Evolutionary conservation across 106 monocot genomes (phyloP).

Genomic region (Acorus calamus): DNA sequence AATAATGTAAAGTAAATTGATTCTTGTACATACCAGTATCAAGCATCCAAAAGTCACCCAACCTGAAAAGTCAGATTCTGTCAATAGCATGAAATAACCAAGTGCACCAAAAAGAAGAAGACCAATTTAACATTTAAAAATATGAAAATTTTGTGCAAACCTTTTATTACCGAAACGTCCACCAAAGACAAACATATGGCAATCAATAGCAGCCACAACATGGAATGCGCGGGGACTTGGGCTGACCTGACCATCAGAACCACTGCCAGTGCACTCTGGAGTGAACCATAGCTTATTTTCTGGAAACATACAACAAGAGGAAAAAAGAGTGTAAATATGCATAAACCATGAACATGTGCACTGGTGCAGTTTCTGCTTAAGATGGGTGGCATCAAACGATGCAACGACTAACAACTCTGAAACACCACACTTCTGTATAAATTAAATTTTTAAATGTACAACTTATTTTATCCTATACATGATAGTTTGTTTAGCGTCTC

Average conservation of each 20-base stretch:
- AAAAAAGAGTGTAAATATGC: not conserved
- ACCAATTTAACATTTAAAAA: not conserved
- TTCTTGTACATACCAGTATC: constrained; percentile 61
- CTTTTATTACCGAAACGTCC: constrained; percentile 76
- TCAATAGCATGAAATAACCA: not conserved
- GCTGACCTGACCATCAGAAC: constrained; percentile 55
- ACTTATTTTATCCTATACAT: too few relatives aligned
- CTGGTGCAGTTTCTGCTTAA: too few relatives aligned
- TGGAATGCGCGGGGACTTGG: constrained; percentile 90
- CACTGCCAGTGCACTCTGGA: constrained; percentile 66
- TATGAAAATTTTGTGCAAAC: constrained; percentile 11
- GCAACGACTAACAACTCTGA: too few relatives aligned
- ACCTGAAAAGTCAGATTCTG: constrained; percentile 36
- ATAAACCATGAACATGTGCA: too few relatives aligned
- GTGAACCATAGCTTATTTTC: constrained; percentile 90
- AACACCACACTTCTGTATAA: too few relatives aligned
- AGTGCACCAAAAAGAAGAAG: not conserved
- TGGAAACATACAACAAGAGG: constrained; percentile 16
- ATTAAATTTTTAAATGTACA: too few relatives aligned
- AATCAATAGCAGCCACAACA: constrained; percentile 74
- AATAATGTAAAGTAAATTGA: constrained; percentile 1
- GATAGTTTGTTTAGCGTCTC: too few relatives aligned
- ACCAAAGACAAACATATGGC: constrained; percentile 92
- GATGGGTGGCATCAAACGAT: too few relatives aligned
- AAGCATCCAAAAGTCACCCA: constrained; percentile 99